These are phyloP conservation scores for Salix purpurea DNA, from an alignment of 345 rosid genomes.

Conservation along the genomic window DNA sequence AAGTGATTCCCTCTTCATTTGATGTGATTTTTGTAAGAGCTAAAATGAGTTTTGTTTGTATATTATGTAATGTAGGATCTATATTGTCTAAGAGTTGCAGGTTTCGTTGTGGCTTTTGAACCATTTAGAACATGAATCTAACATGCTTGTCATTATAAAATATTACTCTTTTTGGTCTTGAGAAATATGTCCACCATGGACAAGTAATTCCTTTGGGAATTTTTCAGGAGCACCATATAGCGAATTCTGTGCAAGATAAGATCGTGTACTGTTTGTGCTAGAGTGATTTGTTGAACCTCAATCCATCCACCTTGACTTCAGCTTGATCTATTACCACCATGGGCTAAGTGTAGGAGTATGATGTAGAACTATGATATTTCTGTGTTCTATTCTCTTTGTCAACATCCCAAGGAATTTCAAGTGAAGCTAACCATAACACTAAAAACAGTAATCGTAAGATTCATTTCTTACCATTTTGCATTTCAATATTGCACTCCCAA, in stretches of 20 bases:
- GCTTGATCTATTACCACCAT: background rate
- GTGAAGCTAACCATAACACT: too few relatives aligned
- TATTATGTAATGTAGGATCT: background rate
- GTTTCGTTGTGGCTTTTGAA: background rate
- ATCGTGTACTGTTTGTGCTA: background rate
- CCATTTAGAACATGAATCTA: background rate
- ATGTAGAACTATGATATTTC: background rate
- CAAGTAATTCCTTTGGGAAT: background rate
- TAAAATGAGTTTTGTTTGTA: background rate
- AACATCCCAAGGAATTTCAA: too few relatives aligned
- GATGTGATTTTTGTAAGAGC: conserved; percentile 4
- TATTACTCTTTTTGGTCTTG: background rate
- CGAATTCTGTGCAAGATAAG: background rate
- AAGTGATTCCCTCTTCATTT: background rate
- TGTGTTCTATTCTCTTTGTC: too few relatives aligned
- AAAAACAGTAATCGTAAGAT: too few relatives aligned
- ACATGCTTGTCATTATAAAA: background rate
- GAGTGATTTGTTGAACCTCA: background rate
- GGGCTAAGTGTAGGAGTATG: background rate
- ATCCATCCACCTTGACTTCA: background rate
- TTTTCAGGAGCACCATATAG: background rate
- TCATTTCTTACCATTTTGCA: too few relatives aligned
- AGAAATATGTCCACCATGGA: background rate
- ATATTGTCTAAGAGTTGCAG: background rate
- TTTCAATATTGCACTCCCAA: too few relatives aligned